These are phyloP conservation scores for Gilbertella persicaria DNA, from an alignment of 371 early-diverging fungal genomes.

Conservation along the genomic window DNA sequence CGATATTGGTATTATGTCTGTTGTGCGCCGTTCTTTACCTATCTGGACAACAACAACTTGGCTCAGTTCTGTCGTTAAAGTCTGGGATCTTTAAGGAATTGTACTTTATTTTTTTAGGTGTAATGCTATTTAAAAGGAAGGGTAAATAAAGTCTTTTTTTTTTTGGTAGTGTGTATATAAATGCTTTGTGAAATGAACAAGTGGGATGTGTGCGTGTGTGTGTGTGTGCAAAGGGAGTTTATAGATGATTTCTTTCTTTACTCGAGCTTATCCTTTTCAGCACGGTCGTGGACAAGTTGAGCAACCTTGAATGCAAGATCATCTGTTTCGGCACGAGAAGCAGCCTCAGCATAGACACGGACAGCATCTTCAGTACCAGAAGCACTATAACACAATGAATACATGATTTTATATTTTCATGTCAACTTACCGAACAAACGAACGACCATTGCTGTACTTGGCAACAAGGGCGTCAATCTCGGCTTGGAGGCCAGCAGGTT, in stretches of 20 bases:
- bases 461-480: conserved; percentile 83
- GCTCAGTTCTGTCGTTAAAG: conserved; percentile 54
- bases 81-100: conserved; percentile 53
- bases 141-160: not conserved
- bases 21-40: conserved; percentile 52
- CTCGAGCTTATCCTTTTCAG: conserved; percentile 34
- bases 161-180: not conserved
- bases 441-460: conserved; percentile 83
- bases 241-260: not conserved
- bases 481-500: conserved; percentile 89
- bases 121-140: not conserved
- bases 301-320: conserved; percentile 79
- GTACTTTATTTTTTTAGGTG: too few relatives aligned
- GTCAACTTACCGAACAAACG: conserved; percentile 86
- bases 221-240: too few relatives aligned
- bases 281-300: conserved; percentile 87
- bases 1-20: conserved; percentile 57
- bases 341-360: conserved; percentile 98
- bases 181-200: too few relatives aligned
- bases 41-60: conserved; percentile 66
- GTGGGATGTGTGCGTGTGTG: too few relatives aligned
- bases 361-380: conserved; percentile 99
- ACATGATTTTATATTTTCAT: conserved; percentile 3
- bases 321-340: conserved; percentile 82
- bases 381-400: conserved; percentile 60